Evolutionary conservation across 768 basidiomycete species (phyloP).

Genomic region (Lentinus brumalis): DNA sequence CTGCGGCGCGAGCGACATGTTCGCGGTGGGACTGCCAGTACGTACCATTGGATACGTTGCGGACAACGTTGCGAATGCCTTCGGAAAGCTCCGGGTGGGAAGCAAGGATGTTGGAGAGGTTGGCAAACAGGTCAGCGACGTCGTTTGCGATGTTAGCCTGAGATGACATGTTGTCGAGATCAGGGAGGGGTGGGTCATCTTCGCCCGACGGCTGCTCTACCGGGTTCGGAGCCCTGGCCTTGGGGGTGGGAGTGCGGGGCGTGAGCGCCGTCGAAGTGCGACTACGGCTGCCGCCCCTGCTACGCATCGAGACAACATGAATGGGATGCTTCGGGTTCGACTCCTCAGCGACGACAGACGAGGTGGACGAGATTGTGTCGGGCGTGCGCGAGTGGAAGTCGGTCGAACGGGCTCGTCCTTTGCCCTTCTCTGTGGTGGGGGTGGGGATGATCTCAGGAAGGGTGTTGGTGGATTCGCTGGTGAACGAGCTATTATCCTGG

Average conservation of each 20-base stretch:
- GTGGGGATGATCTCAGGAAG: constrained; percentile 14
- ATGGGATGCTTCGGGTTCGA: constrained; percentile 58
- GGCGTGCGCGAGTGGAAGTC: constrained; percentile 34
- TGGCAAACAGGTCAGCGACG: constrained; percentile 59
- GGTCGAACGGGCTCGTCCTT: constrained; percentile 41
- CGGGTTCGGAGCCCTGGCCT: constrained; percentile 5
- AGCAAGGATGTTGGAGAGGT: constrained; percentile 55
- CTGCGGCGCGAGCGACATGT: constrained; percentile 57
- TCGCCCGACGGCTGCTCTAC: neutral
- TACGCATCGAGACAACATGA: constrained; percentile 50
- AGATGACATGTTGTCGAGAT: constrained; percentile 37
- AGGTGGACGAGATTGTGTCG: constrained; percentile 40
- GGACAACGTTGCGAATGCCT: constrained; percentile 61
- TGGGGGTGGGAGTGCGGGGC: constrained; percentile 11
- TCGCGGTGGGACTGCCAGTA: constrained; percentile 73
- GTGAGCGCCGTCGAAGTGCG: constrained; percentile 12
- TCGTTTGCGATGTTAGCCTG: constrained; percentile 47
- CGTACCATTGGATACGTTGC: constrained; percentile 61
- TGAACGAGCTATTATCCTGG: constrained; percentile 25
- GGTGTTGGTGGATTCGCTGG: constrained; percentile 15
- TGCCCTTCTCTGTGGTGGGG: constrained; percentile 47
- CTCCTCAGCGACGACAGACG: constrained; percentile 43
- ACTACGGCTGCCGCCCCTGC: constrained; percentile 7
- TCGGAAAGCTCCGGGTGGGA: constrained; percentile 75
- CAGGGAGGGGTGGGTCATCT: constrained; percentile 51